Base-by-base conservation (phyloP, 768 basidiomycete genomes). In the Suillus subluteus region DNA sequence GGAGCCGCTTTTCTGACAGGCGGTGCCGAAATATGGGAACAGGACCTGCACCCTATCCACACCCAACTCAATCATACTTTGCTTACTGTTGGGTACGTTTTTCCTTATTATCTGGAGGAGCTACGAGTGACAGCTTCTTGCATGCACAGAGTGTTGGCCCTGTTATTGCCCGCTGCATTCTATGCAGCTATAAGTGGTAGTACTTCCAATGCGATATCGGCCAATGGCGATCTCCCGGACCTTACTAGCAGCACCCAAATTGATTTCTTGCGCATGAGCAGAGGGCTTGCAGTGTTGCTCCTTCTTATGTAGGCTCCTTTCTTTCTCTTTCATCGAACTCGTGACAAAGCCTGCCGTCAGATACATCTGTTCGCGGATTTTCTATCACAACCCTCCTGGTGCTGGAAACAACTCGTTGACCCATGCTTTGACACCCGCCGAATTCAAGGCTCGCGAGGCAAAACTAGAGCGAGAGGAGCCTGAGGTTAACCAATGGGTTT, bases 1-100 rank as follows among this genome's bases (percentile, higher is more conserved):
- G 91, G 91, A 3, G 81, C 84, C 5, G 82, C 90, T 0, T 92
- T 92, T 73, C 80, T 92, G n/a, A 84, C 84, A 2, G 91, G 91
- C 30, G 91, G 91, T 55, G 87, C 86, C n/a, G 82, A 84, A 26
- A 80, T 92, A 35, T 79, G 86, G 72, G 84, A 90, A 59, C 91
- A 93, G 74, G 82, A 89, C 63, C 78, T 93, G 11, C 87, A 91
- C 70, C 88, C 88, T 2, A 87, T 88, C 70, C 72, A 85, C 12
- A 86, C 87, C 0, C 82, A 91, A 69, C 80, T 92, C 2, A 92
- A 92, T 69, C 89, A 91, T 62, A 84, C 88, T 0, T 74, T 93
- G 26, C 81, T 93, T 4, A 87, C 85, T 0, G 82, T 92, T 67
- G 91, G 91, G 89, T 88, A 67, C n/a, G 82, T 74, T 6, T 15